Base-by-base conservation (phyloP, 495 filamentous ascomycete genomes). In the Neurospora sp. region DNA sequence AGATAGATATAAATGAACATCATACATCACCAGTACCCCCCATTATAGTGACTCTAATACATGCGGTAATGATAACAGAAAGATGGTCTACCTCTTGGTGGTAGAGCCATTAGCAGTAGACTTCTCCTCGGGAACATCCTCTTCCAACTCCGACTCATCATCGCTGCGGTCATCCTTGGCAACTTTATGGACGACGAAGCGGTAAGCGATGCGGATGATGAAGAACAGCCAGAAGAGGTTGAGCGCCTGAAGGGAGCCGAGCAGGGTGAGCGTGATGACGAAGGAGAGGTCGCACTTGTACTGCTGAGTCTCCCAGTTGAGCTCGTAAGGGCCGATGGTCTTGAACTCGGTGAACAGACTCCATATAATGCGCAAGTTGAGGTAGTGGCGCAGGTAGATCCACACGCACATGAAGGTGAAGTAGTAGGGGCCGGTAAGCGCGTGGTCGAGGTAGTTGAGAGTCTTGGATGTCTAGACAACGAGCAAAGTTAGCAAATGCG, bases 371-470 rank as follows among this genome's bases (percentile, higher is more conserved):
- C 89, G 88, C 70, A 99, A 85, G 82, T 98, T 98, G 80, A 97
- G 84, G 80, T 90, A 93, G 82, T 99, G 96, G 71, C 96, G 93
- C 74, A 95, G 87, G 83, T 99, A 99, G 80, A 92, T 89, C 96
- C 96, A 99, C 75, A 92, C 84, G 76, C 82, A 83, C 73, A 97
- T 91, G 84, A 98, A 99, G 75, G 91, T 74, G 78, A 85, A 88
- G 84, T 94, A 98, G 84, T 95, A 98, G 16, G 93, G 94, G 4
- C 85, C 88, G 0, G 91, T 92, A 62, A 97, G 85, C 70, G 85
- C 82, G 49, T 91, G 89, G 78, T 97, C 92, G 73, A 98, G 82
- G 83, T 99, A 99, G 84, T 97, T 97, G 71, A 99, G 88, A 1
- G 90, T 91, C 84, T 98, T 98, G 70, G 95, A 97, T 5, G 93